A percentile compares a stretch with the other conserved stretches of the same genome.
Evolutionary conservation across 2,329 filamentous ascomycete species (phyloP).

Genomic region (Cladobotryum protrusum): DNA sequence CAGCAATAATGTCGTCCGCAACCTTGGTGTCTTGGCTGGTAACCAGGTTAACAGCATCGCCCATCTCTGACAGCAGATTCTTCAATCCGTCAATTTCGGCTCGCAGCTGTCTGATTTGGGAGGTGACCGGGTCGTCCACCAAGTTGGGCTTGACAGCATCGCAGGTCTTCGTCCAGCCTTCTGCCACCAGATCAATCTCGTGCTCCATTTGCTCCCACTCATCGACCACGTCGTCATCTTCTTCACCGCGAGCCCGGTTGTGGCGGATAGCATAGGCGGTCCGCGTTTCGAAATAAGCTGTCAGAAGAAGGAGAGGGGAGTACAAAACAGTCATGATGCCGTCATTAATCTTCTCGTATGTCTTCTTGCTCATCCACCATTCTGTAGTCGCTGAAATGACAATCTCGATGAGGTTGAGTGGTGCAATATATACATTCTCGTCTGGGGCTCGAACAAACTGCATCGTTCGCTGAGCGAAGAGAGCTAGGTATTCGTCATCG

Average conservation of each 20-base stretch:
- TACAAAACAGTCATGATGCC: conserved; percentile 82
- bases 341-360: conserved; percentile 81
- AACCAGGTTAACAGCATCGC: conserved; percentile 16
- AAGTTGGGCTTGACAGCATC: conserved; percentile 72
- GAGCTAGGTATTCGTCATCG: conserved; percentile 88
- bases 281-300: conserved; percentile 64
- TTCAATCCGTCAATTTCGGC: conserved; percentile 54
- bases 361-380: conserved; percentile 80
- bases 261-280: conserved; percentile 59
- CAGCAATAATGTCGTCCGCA: neutral
- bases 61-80: conserved; percentile 34
- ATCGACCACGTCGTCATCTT: conserved; percentile 80
- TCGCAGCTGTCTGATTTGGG: conserved; percentile 58
- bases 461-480: conserved; percentile 92
- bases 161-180: conserved; percentile 81
- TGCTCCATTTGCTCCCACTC: conserved; percentile 84
- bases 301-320: conserved; percentile 72
- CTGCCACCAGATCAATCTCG: conserved; percentile 71
- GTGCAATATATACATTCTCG: conserved; percentile 96
- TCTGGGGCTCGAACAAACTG: conserved; percentile 95
- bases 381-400: conserved; percentile 74
- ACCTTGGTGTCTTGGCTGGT: conserved; percentile 9
- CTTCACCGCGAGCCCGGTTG: conserved; percentile 75
- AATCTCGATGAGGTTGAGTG: conserved; percentile 90
- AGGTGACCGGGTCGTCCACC: conserved; percentile 67